phyloP scores from a whole-genome alignment of 805 yeast species.

The Lipomyces oligophaga region DNA sequence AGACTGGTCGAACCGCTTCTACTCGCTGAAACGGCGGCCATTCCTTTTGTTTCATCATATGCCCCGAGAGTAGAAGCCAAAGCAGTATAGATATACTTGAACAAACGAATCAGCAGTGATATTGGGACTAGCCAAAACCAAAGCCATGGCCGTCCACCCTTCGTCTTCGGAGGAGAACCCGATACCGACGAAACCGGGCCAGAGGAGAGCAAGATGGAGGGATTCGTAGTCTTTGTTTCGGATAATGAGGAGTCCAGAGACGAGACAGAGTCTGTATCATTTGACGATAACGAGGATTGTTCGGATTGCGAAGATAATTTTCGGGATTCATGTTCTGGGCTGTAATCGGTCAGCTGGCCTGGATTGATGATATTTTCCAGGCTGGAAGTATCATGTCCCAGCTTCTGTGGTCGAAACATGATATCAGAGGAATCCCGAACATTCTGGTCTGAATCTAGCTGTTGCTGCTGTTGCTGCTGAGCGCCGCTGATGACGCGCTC shows the following conservation, averaged over 20 bases:
- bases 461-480: slow-evolving; percentile 2
- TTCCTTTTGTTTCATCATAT: slow-evolving; percentile 7
- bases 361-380: background rate
- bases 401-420: background rate
- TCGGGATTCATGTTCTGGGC: too few species aligned
- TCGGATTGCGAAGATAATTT: background rate
- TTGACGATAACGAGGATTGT: background rate
- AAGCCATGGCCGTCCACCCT: slow-evolving; percentile 1
- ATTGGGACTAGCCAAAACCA: slow-evolving; percentile 9
- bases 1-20: background rate
- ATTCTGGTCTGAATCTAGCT: background rate
- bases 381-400: background rate
- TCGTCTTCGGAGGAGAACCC: background rate
- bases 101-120: slow-evolving; percentile 1
- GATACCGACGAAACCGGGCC: background rate
- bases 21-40: slow-evolving; percentile 1
- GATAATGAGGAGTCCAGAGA: background rate
- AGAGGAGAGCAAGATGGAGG: slow-evolving; percentile 2
- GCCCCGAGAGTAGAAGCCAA: slow-evolving; percentile 15
- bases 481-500: slow-evolving; percentile 26
- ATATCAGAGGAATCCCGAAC: background rate
- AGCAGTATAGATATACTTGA: slow-evolving; percentile 2
- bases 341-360: too few species aligned
- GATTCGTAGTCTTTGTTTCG: background rate
- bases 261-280: background rate